A percentile compares a stretch with the other conserved stretches of the same genome.
These are phyloP conservation scores for Aspergillus ellipticus DNA, from an alignment of 495 filamentous ascomycete genomes.

Conservation along the genomic window DNA sequence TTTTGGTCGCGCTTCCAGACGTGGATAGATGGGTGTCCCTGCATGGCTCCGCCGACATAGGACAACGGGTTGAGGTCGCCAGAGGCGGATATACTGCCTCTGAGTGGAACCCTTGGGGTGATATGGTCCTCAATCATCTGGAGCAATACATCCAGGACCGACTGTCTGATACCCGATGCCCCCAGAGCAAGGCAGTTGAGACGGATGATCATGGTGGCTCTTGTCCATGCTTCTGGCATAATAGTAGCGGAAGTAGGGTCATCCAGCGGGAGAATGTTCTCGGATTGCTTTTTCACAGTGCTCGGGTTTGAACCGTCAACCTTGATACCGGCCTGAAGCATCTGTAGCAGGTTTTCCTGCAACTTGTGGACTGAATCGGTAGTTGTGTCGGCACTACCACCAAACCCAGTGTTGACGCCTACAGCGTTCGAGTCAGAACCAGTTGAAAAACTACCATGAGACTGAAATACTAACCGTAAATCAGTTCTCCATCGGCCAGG, in stretches of 20 bases:
- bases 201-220: conserved; percentile 52
- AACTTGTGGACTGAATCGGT: not conserved
- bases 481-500: not conserved
- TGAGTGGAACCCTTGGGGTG: conserved; percentile 49
- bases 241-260: not conserved
- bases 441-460: not conserved
- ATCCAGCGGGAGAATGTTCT: not conserved
- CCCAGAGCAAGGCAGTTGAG: conserved; percentile 48
- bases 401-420: conserved; percentile 1
- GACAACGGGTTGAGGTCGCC: conserved; percentile 57
- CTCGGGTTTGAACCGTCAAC: not conserved
- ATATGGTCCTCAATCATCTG: conserved; percentile 43
- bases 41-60: conserved; percentile 53
- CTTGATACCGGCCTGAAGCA: not conserved
- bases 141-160: conserved; percentile 42
- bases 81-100: conserved; percentile 59
- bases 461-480: not conserved
- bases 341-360: not conserved
- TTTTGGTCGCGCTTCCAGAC: conserved; percentile 32
- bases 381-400: not conserved
- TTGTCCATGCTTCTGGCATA: conserved; percentile 48
- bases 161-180: conserved; percentile 52
- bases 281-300: not conserved
- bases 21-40: conserved; percentile 47
- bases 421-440: not conserved